These are phyloP conservation scores for Pyrenochaeta sp. DNA, from an alignment of 2,329 filamentous ascomycete genomes.

Conservation along the genomic window DNA sequence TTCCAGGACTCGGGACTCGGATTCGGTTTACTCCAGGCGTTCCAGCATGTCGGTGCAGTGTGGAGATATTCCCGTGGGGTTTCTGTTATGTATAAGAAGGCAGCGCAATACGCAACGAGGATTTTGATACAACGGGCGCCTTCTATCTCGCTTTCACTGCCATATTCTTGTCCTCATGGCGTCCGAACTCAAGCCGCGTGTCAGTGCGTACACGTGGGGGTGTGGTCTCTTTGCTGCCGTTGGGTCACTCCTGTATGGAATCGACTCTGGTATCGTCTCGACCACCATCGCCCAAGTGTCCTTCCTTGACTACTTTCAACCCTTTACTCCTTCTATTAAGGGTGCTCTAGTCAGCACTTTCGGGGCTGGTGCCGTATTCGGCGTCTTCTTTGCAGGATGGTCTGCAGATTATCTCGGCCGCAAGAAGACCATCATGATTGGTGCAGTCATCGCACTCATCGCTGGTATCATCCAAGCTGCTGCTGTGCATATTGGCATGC, in stretches of 20 bases:
- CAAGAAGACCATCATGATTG: constrained; percentile 42
- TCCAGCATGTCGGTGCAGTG: not conserved
- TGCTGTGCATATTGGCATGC: constrained; percentile 50
- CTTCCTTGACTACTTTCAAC: constrained; percentile 13
- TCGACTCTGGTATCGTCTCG: constrained; percentile 18
- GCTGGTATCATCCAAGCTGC: constrained; percentile 49
- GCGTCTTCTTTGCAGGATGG: constrained; percentile 13
- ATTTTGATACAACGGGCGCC: no score
- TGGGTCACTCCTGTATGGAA: constrained; percentile 8
- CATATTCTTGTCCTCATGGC: constrained; percentile 8
- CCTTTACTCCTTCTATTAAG: constrained; percentile 2
- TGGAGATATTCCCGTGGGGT: not conserved
- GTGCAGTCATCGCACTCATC: constrained; percentile 41
- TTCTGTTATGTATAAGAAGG: not conserved
- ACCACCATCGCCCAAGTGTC: constrained; percentile 12
- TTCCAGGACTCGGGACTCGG: no score
- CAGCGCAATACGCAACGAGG: not conserved
- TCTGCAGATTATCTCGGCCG: constrained; percentile 22
- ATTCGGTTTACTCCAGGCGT: not conserved
- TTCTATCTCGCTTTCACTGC: no score
- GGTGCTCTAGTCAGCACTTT: not conserved
- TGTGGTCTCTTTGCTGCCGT: constrained; percentile 11
- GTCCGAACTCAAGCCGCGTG: constrained; percentile 3
- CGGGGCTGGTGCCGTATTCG: constrained; percentile 17
- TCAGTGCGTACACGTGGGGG: constrained; percentile 12